Percentiles rank a stretch among this genome's conserved stretches.
These are phyloP conservation scores for Fusarium sp. DNA, from an alignment of 2,329 filamentous ascomycete genomes.

Conservation along the genomic window DNA sequence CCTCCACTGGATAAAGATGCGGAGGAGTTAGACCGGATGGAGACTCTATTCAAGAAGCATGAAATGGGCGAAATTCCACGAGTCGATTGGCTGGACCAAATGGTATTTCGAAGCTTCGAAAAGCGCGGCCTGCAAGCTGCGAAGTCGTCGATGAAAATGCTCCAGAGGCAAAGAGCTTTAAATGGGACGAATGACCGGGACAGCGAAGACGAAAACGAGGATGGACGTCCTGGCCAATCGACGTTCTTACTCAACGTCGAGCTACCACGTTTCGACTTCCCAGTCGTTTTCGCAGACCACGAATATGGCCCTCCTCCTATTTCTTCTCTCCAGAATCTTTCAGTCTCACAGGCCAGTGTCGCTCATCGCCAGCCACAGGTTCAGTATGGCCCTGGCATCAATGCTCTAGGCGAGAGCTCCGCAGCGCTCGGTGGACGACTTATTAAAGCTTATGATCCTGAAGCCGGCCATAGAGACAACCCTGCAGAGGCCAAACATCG, in stretches of 20 bases:
- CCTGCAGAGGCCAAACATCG: conserved; percentile 96
- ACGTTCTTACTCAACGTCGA: conserved; percentile 90
- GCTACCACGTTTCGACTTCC: conserved; percentile 94
- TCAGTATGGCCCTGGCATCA: conserved; percentile 90
- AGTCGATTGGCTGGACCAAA: conserved; percentile 94
- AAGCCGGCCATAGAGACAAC: conserved; percentile 89
- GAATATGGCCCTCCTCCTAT: conserved; percentile 90
- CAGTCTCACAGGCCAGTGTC: conserved; percentile 73
- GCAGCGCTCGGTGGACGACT: conserved; percentile 70
- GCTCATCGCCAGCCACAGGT: conserved; percentile 88
- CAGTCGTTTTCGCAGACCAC: conserved; percentile 93
- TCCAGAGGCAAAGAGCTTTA: conserved; percentile 62
- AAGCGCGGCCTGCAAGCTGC: conserved; percentile 77
- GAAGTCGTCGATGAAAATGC: conserved; percentile 71
- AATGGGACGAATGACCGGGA: conserved; percentile 54
- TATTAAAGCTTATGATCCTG: conserved; percentile 91
- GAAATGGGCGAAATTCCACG: conserved; percentile 96
- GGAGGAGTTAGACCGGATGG: conserved; percentile 90
- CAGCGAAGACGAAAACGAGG: conserved; percentile 52
- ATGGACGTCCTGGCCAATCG: conserved; percentile 63
- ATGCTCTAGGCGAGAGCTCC: conserved; percentile 70
- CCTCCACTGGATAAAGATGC: conserved; percentile 74
- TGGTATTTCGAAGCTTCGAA: conserved; percentile 92
- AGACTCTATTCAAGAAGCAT: conserved; percentile 94
- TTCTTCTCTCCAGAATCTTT: conserved; percentile 75